phyloP scores from a whole-genome alignment of 2,329 filamentous ascomycete species.

The Fusarium sp. region DNA sequence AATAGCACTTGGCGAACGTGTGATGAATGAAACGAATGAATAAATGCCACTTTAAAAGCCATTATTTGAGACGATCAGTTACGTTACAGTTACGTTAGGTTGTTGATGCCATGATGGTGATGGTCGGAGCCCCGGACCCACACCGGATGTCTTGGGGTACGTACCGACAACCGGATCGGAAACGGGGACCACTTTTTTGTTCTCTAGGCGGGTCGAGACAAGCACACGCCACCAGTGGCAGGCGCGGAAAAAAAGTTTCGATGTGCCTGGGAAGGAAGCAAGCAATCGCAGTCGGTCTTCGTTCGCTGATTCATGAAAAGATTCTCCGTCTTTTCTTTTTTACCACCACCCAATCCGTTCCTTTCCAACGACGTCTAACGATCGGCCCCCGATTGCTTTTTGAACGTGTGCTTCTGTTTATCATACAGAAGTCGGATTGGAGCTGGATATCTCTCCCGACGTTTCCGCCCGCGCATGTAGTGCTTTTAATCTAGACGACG shows the following conservation, averaged over 20 bases:
- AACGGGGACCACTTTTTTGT: constrained; percentile 20
- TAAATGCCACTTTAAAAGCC: neutral
- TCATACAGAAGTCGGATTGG: constrained; percentile 10
- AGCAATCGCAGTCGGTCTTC: constrained; percentile 15
- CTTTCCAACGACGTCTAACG: constrained; percentile 5
- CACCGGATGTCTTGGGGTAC: constrained; percentile 5
- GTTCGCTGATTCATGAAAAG: constrained; percentile 38
- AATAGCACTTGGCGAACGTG: neutral
- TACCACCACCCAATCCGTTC: constrained; percentile 13
- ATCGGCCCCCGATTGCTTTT: neutral
- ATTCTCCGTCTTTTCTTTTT: constrained; percentile 22
- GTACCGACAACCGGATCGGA: constrained; percentile 13
- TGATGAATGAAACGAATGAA: constrained; percentile 22
- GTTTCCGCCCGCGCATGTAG: constrained; percentile 5
- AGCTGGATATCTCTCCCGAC: constrained; percentile 2
- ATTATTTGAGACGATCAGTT: no score
- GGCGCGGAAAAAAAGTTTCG: constrained; percentile 34
- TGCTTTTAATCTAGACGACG: constrained; percentile 1
- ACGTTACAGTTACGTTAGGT: neutral
- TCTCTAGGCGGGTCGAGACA: neutral
- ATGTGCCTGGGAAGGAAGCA: constrained; percentile 1
- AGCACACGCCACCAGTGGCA: constrained; percentile 18
- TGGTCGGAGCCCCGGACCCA: constrained; percentile 13
- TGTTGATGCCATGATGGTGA: neutral
- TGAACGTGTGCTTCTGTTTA: neutral